Evolutionary conservation across 805 yeast genomes (phyloP), one percentile per base, ranked within the genome.

Genomic region (Nakazawaea sp.): DNA sequence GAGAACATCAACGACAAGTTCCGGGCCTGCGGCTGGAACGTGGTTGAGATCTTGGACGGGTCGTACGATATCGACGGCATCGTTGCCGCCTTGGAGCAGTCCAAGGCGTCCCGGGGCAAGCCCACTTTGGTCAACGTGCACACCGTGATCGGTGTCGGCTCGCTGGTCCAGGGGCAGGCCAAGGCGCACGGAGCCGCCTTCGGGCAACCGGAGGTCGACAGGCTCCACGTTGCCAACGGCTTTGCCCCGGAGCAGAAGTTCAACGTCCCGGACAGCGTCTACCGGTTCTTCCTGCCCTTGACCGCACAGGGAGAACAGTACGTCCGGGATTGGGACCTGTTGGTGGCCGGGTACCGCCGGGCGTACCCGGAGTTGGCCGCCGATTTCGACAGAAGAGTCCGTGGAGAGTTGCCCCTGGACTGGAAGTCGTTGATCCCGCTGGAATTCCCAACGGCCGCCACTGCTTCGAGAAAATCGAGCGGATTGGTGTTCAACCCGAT

Each of bases 181-280:
- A 49, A 39, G 16, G 64, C 62, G 8, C 65, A 61, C 41, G 62
- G 64, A 32, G 59, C 61, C 21, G 59, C 65, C 16, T 56, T 58
- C 35, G 59, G 61, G 25, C 39, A 23, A 15, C 55, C 35, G 10
- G 61, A 58, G 29, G 25, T 35, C 11, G 32, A 35, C 8, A 18
- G 15, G n/a, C 28, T 38, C 29, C 52, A 53, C 8, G 39, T 44
- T 32, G 30, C 42, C 15, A 33, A 40, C 34, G 52, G 55, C 4
- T 46, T 55, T 15, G 45, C 45, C 13, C 49, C 51, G 16, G 38
- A 45, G 4, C 36, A 42, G 10, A 45, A 47, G 12, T 58, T 43
- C 37, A 26, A 33, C 26, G 46, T 60, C 21, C 53, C 59, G n/a
- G 41, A 46, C 10, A 47, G 42, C 21, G 56, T 58, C n/a, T 51